Evolutionary conservation across 2,329 filamentous ascomycete genomes (phyloP).

Genomic region (Chrysosporium queenslandicum): DNA sequence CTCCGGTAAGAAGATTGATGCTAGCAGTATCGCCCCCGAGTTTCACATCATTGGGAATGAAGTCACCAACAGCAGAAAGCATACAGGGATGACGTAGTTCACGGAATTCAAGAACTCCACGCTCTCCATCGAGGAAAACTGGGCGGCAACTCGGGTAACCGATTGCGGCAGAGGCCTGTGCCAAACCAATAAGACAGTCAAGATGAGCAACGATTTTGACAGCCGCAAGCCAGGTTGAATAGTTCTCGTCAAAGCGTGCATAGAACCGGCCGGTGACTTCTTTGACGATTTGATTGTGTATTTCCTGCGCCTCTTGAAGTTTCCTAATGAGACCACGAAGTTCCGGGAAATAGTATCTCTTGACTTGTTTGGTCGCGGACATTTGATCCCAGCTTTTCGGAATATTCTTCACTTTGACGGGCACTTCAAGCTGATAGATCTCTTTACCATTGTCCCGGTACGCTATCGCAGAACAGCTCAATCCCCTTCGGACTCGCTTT

Average conservation of each 20-base stretch:
- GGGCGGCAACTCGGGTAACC: conserved; percentile 84
- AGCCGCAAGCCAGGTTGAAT: conserved; percentile 75
- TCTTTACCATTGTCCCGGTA: conserved; percentile 89
- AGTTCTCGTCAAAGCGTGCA: conserved; percentile 76
- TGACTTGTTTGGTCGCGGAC: conserved; percentile 83
- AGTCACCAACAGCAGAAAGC: conserved; percentile 76
- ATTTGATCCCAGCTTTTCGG: conserved; percentile 89
- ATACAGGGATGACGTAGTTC: conserved; percentile 95
- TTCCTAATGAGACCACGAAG: conserved; percentile 72
- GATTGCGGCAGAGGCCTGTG: conserved; percentile 73
- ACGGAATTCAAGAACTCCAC: conserved; percentile 80
- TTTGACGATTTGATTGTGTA: conserved; percentile 79
- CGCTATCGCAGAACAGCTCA: conserved; percentile 63
- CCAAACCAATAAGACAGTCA: conserved; percentile 87
- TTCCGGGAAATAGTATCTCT: conserved; percentile 86
- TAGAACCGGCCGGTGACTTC: conserved; percentile 78
- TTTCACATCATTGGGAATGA: conserved; percentile 89
- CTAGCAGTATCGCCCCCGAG: conserved; percentile 73
- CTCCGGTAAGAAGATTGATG: conserved; percentile 85
- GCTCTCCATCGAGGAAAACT: conserved; percentile 71
- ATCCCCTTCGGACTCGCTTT: conserved; percentile 57
- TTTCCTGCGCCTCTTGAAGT: conserved; percentile 89
- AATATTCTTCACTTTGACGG: conserved; percentile 68
- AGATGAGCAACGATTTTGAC: conserved; percentile 83
- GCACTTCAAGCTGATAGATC: conserved; percentile 89